Evolutionary conservation across 2,329 filamentous ascomycete genomes (phyloP).

Genomic region (Chaetomium olivaceum): DNA sequence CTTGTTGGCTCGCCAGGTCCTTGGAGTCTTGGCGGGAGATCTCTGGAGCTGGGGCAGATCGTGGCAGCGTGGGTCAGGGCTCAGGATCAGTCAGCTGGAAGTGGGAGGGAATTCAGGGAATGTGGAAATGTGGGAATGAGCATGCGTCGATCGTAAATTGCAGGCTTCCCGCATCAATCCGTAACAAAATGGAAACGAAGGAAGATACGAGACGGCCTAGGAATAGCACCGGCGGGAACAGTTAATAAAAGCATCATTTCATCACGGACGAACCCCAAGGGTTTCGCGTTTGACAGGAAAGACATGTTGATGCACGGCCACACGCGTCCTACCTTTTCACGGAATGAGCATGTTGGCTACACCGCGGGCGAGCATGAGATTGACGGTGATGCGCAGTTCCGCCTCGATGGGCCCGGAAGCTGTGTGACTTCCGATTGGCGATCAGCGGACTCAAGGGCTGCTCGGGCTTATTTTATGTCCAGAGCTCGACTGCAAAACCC

Average conservation of each 20-base stretch:
- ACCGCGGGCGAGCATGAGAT: neutral
- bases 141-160: constrained; percentile 14
- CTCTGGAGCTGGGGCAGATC: neutral
- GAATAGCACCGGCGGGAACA: neutral
- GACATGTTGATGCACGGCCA: neutral
- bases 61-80: constrained; percentile 13
- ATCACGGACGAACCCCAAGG: neutral
- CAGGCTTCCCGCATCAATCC: constrained; percentile 16
- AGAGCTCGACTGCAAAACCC: neutral
- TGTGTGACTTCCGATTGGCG: neutral
- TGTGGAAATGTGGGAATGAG: neutral
- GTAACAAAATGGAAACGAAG: neutral
- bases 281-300: neutral
- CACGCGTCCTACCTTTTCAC: neutral
- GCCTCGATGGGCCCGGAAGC: neutral
- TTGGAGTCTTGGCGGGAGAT: constrained; percentile 3
- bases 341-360: constrained; percentile 11
- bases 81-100: neutral
- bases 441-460: constrained; percentile 13
- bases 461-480: constrained; percentile 9
- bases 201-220: constrained; percentile 10
- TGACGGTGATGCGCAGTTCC: constrained; percentile 7
- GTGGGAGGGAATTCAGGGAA: too few relatives aligned
- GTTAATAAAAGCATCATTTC: neutral
- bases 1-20: constrained; percentile 11